Evolutionary conservation across 768 basidiomycete species (phyloP).

Genomic region (Psilocybe tampanensis): DNA sequence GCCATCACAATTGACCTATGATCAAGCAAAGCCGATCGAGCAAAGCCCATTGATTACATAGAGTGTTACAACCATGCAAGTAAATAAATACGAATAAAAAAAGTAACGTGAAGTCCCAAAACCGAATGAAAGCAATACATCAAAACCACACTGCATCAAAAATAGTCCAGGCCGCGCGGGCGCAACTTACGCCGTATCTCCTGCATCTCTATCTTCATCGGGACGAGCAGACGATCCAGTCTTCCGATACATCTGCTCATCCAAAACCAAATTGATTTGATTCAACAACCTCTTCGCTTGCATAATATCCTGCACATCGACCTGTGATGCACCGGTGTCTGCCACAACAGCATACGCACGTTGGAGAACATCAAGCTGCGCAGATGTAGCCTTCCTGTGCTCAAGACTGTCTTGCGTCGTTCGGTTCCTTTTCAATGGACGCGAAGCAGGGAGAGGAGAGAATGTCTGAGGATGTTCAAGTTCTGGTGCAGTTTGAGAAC

Average conservation of each 20-base stretch:
- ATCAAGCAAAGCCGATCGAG: neutral
- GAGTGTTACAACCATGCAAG: neutral
- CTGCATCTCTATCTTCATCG: neutral
- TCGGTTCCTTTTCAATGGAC: constrained; percentile 36
- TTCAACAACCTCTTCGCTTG: constrained; percentile 47
- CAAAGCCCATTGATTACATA: neutral
- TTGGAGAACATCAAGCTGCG: constrained; percentile 45
- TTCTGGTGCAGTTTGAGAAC: constrained; percentile 26
- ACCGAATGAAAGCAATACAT: neutral
- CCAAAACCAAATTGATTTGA: constrained; percentile 47
- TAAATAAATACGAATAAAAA: neutral
- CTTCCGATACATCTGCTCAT: constrained; percentile 45
- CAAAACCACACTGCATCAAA: neutral
- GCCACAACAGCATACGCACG: constrained; percentile 45
- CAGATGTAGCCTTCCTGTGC: constrained; percentile 28
- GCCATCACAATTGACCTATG: neutral
- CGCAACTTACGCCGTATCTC: neutral
- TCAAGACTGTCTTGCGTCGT: constrained; percentile 21
- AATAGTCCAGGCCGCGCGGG: neutral
- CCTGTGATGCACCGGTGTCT: constrained; percentile 45
- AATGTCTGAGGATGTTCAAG: neutral
- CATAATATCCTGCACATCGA: constrained; percentile 49
- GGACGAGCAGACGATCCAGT: constrained; percentile 14
- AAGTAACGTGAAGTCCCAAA: neutral
- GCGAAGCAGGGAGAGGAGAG: constrained; percentile 9